These are phyloP conservation scores for Tylopilus felleus DNA, from an alignment of 768 basidiomycete genomes.

Conservation along the genomic window DNA sequence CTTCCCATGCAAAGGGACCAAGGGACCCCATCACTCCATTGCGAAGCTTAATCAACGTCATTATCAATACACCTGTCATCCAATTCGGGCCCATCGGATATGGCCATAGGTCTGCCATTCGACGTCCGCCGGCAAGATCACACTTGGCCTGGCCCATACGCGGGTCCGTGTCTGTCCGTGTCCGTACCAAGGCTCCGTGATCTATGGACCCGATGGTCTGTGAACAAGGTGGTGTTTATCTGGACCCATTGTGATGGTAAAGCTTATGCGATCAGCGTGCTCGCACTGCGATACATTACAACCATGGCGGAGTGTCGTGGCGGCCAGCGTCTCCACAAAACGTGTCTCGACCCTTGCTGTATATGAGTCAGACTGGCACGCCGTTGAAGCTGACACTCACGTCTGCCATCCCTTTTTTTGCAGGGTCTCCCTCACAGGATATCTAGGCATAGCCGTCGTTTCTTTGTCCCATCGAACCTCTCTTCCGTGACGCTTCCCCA, in stretches of 20 bases:
- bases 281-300: slow-evolving; percentile 12
- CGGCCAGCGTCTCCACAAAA: slow-evolving; percentile 20
- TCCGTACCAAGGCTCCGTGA: neutral
- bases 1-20: slow-evolving; percentile 10
- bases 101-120: slow-evolving; percentile 2
- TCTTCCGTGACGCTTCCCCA: neutral
- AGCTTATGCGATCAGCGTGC: slow-evolving; percentile 7
- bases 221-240: slow-evolving; percentile 6
- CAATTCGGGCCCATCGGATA: neutral
- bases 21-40: slow-evolving; percentile 13
- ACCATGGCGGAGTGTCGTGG: slow-evolving; percentile 24
- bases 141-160: neutral
- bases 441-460: neutral
- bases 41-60: slow-evolving; percentile 22
- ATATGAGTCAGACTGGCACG: slow-evolving; percentile 17
- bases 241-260: slow-evolving; percentile 6
- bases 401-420: neutral
- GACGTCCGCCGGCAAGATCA: neutral
- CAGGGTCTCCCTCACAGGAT: neutral
- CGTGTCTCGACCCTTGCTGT: slow-evolving; percentile 26
- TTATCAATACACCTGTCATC: slow-evolving; percentile 2
- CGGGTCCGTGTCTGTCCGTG: neutral
- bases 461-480: neutral
- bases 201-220: neutral
- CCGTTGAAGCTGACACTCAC: slow-evolving; percentile 4